Evolutionary conservation across 495 filamentous ascomycete genomes (phyloP), one percentile per base, ranked within the genome.

Genomic region (Daldinia grandis): DNA sequence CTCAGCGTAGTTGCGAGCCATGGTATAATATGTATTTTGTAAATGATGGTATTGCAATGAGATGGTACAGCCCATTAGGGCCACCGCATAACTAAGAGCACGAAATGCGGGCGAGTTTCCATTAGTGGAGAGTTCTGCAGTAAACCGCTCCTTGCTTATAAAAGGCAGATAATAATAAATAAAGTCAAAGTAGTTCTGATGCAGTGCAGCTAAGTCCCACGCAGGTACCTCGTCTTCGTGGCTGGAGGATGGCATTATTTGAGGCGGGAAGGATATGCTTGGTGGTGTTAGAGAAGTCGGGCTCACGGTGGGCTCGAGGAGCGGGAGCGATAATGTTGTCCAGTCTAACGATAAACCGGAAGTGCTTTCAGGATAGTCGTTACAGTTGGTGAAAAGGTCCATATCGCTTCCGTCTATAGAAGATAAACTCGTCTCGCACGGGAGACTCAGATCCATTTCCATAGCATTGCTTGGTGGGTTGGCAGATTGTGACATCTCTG

Each of bases 101-200:
- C 55, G 55, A 17, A 58, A 14, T 15, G 55, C 55, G 19, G 21
- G 30, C 8, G 55, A 40, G 12, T 38, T 58, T 58, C 55, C 55
- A 38, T 58, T 58, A 6, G 31, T 58, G 33, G 55, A 58, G 33
- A 58, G 31, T 14, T 58, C 55, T 4, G 55, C 55, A 24, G 21
- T 58, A 33, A 58, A 58, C 0, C 55, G 30, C 27, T 58, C 55
- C 27, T 58, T 58, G 55, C 55, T 58, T 19, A 58, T 2, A 37
- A 58, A 58, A 21, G 55, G 55, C 17, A 58, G 14, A 25, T 58
- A 58, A n/a, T 58, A 38, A 58, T 58, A 58, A 38, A 58, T 25
- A 40, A 58, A 58, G 7, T 58, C 33, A 37, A 58, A 58, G 2
- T 58, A 58, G 10, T 58, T 58, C 6, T 58, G 55, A 21, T 58